Conservation (phyloP, 768 basidiomycete species). For the Naganishia randhawae region DNA sequence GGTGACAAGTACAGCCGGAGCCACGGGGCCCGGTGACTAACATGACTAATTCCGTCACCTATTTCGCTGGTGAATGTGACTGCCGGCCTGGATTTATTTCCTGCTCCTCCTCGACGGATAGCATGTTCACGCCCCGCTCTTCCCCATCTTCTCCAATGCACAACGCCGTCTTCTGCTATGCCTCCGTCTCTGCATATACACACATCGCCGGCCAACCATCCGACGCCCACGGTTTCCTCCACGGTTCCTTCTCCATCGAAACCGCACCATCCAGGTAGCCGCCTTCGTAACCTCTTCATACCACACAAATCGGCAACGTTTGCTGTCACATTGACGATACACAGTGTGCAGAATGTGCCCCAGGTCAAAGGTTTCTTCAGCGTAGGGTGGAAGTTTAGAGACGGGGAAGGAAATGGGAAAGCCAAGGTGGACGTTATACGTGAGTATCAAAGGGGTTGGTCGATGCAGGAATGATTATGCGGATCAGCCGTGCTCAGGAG, state of each 20-base stretch:
- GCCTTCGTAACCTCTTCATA: slow-evolving; percentile 13
- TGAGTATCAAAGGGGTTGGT: slow-evolving; percentile 4
- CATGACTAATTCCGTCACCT: no score
- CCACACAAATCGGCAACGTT: slow-evolving; percentile 22
- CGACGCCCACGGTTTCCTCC: neutral
- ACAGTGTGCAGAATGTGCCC: slow-evolving; percentile 27
- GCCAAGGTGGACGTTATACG: slow-evolving; percentile 8
- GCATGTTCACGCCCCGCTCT: no score
- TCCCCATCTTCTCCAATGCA: neutral
- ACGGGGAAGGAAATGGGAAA: slow-evolving; percentile 12
- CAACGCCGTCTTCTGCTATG: neutral
- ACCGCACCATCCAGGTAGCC: neutral
- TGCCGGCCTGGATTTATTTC: no score
- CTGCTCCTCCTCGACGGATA: no score
- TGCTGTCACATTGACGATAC: slow-evolving; percentile 20
- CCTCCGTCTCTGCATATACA: neutral
- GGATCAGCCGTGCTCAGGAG: no score
- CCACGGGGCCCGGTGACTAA: neutral
- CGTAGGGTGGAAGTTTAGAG: slow-evolving; percentile 30
- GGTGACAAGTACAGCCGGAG: no score
- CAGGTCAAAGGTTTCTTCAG: slow-evolving; percentile 23
- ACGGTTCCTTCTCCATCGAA: slow-evolving; percentile 8
- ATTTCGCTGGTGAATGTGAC: no score
- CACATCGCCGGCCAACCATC: neutral
- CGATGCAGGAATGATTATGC: no score